Conservation (phyloP, 805 yeast species). For the Yarrowia keelungensis region DNA sequence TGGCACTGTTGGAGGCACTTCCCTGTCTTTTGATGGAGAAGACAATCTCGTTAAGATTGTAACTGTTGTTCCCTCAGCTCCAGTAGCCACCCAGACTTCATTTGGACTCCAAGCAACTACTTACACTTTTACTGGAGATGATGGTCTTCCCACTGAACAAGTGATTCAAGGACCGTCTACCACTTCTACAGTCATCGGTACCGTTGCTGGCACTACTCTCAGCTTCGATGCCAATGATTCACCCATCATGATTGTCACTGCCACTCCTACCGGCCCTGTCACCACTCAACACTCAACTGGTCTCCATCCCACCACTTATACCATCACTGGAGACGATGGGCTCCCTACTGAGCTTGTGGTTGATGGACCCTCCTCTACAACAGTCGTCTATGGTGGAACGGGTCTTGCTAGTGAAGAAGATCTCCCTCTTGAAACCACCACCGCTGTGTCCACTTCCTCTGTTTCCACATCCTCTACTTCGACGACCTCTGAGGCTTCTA, state of each 20-base stretch:
- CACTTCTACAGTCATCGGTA: background rate
- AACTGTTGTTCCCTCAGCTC: background rate
- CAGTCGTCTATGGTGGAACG: background rate
- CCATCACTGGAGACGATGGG: background rate
- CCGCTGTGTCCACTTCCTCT: background rate
- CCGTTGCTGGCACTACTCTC: background rate
- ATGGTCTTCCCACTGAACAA: background rate
- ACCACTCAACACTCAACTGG: background rate
- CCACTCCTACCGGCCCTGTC: background rate
- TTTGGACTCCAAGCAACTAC: background rate
- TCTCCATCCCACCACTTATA: background rate
- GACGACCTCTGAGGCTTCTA: too few relatives aligned
- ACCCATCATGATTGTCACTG: background rate
- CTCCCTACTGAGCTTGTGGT: background rate
- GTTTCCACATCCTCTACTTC: too few relatives aligned
- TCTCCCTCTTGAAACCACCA: background rate
- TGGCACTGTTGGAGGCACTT: background rate
- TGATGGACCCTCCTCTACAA: background rate
- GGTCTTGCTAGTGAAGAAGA: background rate
- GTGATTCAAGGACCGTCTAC: background rate
- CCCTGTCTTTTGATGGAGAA: background rate
- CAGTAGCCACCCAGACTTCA: background rate
- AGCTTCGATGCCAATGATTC: background rate
- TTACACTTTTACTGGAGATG: background rate
- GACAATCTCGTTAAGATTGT: background rate